phyloP scores from a whole-genome alignment of 495 filamentous ascomycete genomes.

The Cenococcum geophilum region DNA sequence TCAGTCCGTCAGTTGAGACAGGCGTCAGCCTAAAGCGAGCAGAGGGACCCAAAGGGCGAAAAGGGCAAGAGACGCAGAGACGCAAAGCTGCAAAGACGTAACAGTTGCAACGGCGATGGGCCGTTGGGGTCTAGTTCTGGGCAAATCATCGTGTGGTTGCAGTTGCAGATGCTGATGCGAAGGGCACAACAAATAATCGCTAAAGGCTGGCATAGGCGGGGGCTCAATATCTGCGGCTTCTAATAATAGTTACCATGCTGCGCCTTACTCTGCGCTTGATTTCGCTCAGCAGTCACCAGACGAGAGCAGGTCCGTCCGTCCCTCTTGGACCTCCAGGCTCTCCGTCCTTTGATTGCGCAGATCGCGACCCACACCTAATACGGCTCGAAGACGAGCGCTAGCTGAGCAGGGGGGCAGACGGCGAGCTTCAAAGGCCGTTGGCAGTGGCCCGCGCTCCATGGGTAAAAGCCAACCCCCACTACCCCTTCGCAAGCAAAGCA shows the following conservation, averaged over 20 bases:
- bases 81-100: neutral
- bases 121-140: neutral
- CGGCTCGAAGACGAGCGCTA: neutral
- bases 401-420: neutral
- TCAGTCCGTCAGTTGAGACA: too few relatives aligned
- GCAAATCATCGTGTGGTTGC: constrained; percentile 2
- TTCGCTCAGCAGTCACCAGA: constrained; percentile 3
- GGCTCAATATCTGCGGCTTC: constrained; percentile 19
- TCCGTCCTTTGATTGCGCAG: constrained; percentile 5
- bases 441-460: constrained; percentile 5
- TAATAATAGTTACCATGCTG: constrained; percentile 20
- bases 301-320: constrained; percentile 2
- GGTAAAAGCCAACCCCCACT: constrained; percentile 12
- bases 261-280: neutral
- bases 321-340: neutral
- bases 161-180: constrained; percentile 16
- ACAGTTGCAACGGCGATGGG: neutral
- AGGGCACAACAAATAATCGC: constrained; percentile 19
- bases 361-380: constrained; percentile 6
- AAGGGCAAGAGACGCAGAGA: neutral
- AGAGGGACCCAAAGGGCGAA: too few relatives aligned
- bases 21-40: too few relatives aligned
- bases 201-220: constrained; percentile 18
- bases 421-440: neutral
- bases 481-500: neutral